Percentiles rank a stretch among this genome's conserved stretches.
phyloP scores from a whole-genome alignment of 495 filamentous ascomycete genomes.

The Barbatosphaeria neglecta region DNA sequence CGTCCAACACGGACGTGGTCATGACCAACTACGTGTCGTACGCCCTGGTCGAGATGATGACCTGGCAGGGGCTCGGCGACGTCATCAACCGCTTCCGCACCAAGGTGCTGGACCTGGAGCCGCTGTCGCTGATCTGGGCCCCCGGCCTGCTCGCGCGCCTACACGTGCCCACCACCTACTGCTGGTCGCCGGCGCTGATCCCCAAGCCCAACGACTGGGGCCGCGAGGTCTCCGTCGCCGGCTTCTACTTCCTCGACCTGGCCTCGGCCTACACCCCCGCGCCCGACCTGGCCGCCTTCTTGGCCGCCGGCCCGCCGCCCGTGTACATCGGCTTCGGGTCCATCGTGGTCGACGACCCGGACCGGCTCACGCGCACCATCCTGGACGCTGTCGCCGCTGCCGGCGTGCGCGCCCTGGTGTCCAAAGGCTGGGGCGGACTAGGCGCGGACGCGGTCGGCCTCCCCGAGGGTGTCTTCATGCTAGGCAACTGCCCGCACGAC shows the following conservation, averaged over 20 bases:
- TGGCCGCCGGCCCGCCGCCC: slow-evolving; percentile 45
- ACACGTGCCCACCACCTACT: slow-evolving; percentile 65
- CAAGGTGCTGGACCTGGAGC: slow-evolving; percentile 53
- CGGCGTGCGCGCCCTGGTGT: slow-evolving; percentile 51
- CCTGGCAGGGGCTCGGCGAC: slow-evolving; percentile 70
- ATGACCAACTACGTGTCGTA: slow-evolving; percentile 65
- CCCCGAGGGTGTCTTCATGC: slow-evolving; percentile 60
- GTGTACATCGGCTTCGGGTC: slow-evolving; percentile 60
- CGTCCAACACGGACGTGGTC: slow-evolving; percentile 43
- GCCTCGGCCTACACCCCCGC: slow-evolving; percentile 54
- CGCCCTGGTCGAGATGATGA: slow-evolving; percentile 65
- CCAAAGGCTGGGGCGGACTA: slow-evolving; percentile 64
- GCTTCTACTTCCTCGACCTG: slow-evolving; percentile 61
- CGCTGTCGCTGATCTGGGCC: slow-evolving; percentile 53
- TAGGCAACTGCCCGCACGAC: slow-evolving; percentile 71
- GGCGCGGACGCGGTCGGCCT: slow-evolving; percentile 49
- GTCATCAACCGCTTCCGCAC: slow-evolving; percentile 62
- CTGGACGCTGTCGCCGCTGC: slow-evolving; percentile 48
- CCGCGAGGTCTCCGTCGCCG: slow-evolving; percentile 55
- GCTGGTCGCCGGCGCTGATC: slow-evolving; percentile 73
- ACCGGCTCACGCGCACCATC: slow-evolving; percentile 49
- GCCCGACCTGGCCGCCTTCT: slow-evolving; percentile 49
- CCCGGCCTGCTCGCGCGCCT: slow-evolving; percentile 52
- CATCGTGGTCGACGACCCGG: slow-evolving; percentile 56
- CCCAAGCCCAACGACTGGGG: slow-evolving; percentile 71